Evolutionary conservation across 768 basidiomycete genomes (phyloP).

Genomic region (Termitomyces sp.): DNA sequence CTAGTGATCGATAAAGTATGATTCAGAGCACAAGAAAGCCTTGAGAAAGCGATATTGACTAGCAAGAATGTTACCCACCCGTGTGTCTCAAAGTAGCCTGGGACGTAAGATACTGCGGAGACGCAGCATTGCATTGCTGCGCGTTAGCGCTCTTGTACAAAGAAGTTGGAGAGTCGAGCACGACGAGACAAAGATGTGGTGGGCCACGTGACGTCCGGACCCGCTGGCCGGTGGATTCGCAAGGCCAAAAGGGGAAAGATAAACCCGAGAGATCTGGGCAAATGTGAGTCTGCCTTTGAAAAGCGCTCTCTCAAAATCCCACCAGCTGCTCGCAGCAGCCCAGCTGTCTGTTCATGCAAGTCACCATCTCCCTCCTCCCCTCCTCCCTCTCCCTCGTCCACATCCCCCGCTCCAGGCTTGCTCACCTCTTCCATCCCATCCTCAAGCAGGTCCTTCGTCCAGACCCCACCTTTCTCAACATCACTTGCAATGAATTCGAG

Average conservation of each 20-base stretch:
- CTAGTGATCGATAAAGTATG: background rate
- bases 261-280: conserved; percentile 6
- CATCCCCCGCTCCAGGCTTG: conserved; percentile 68
- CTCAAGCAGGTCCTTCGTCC: conserved; percentile 70
- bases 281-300: background rate
- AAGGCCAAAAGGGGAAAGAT: conserved; percentile 16
- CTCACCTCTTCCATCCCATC: conserved; percentile 56
- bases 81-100: background rate
- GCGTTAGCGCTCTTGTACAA: too few relatives aligned
- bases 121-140: too few relatives aligned
- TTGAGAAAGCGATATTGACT: background rate
- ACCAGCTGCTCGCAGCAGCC: background rate
- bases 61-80: background rate
- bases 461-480: conserved; percentile 65
- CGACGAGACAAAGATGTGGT: background rate
- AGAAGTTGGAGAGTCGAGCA: too few relatives aligned
- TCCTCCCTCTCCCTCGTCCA: conserved; percentile 72
- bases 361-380: conserved; percentile 71
- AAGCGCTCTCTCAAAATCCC: conserved; percentile 4
- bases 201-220: background rate
- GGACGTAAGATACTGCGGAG: background rate
- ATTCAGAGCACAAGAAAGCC: background rate
- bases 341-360: conserved; percentile 30
- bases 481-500: conserved; percentile 79
- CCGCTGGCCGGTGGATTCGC: background rate